Conservation (phyloP, 352 stramenopile species). For the Pythium brassicae region DNA sequence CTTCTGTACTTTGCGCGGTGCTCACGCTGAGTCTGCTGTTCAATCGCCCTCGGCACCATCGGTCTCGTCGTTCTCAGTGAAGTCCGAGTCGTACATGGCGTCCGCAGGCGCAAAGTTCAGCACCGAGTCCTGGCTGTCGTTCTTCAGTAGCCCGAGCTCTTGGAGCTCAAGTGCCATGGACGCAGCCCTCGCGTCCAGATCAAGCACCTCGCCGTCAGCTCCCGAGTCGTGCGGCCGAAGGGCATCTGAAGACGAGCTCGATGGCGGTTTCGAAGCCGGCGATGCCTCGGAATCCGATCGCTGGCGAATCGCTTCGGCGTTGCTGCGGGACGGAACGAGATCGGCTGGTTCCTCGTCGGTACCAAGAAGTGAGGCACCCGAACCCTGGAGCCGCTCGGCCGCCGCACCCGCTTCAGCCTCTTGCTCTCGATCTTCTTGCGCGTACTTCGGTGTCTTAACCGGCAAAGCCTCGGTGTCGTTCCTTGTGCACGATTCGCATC, state of each 20-base stretch:
- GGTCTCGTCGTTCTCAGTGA: constrained; percentile 14
- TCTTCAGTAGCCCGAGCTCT: not conserved
- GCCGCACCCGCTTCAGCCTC: too few relatives aligned
- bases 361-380: too few relatives aligned
- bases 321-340: too few relatives aligned
- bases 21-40: not conserved
- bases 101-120: not conserved
- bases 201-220: not conserved
- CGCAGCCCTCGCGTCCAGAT: not conserved
- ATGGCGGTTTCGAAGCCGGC: not conserved
- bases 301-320: too few relatives aligned
- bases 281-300: too few relatives aligned
- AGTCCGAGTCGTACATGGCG: constrained; percentile 22
- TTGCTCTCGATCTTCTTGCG: too few relatives aligned
- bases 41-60: not conserved
- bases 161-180: not conserved
- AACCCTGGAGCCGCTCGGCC: too few relatives aligned
- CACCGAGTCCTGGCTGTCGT: constrained; percentile 2
- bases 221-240: not conserved
- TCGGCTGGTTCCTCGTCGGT: too few relatives aligned
- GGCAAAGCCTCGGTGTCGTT: too few relatives aligned
- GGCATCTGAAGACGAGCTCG: not conserved
- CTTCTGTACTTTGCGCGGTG: not conserved
- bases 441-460: too few relatives aligned
- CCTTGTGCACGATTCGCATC: too few relatives aligned